phyloP scores from a whole-genome alignment of 2,329 filamentous ascomycete genomes.

The Cytospora piceicola region DNA sequence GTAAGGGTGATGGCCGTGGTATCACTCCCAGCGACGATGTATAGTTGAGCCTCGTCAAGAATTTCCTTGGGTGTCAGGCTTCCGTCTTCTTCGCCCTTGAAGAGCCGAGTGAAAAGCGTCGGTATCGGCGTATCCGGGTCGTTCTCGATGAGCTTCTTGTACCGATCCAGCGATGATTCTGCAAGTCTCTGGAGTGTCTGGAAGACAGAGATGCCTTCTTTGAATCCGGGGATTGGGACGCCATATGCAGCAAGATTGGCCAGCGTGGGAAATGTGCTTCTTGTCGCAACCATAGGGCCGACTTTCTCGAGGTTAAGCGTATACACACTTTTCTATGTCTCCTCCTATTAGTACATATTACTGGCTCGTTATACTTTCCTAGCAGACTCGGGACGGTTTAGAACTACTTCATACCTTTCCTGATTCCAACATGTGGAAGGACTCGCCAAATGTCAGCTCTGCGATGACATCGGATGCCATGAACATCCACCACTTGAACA shows the following conservation, averaged over 20 bases:
- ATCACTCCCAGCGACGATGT: constrained; percentile 56
- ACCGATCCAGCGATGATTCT: constrained; percentile 12
- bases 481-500: constrained; percentile 59
- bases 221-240: constrained; percentile 22
- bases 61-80: constrained; percentile 41
- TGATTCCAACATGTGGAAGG: constrained; percentile 55
- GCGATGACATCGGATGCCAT: constrained; percentile 58
- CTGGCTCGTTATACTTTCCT: too few species aligned
- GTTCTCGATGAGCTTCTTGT: constrained; percentile 15
- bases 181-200: background rate
- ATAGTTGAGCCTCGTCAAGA: constrained; percentile 44
- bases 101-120: constrained; percentile 45
- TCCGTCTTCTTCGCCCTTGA: constrained; percentile 40
- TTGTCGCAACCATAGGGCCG: constrained; percentile 33
- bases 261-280: constrained; percentile 38
- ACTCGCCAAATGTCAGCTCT: constrained; percentile 59
- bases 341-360: too few species aligned
- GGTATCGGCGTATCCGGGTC: constrained; percentile 25
- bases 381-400: too few species aligned
- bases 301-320: constrained; percentile 43
- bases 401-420: constrained; percentile 45
- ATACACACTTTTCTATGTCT: constrained; percentile 46
- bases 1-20: constrained; percentile 56
- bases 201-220: constrained; percentile 8
- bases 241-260: constrained; percentile 16